phyloP scores from a whole-genome alignment of 202 grass and related monocot genomes.

The Miscanthus sacchariflorus region DNA sequence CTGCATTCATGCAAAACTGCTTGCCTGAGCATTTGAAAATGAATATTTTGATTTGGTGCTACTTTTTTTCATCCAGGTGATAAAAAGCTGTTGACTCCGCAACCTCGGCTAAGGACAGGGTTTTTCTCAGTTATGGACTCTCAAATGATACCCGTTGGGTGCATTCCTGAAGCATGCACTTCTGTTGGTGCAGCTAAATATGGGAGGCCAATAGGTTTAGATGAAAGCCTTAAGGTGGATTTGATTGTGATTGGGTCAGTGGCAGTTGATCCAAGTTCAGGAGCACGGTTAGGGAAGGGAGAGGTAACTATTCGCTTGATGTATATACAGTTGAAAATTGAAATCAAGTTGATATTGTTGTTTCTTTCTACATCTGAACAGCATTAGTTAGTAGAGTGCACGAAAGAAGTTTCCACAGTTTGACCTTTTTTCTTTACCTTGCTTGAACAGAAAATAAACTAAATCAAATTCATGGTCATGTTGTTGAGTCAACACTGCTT shows the following conservation, averaged over 20 bases:
- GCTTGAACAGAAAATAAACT: not conserved
- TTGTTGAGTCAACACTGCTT: constrained; percentile 8
- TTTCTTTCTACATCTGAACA: not conserved
- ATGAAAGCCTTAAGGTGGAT: constrained; percentile 86
- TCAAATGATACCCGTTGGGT: constrained; percentile 64
- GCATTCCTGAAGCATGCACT: constrained; percentile 87
- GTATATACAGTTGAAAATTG: constrained; percentile 13
- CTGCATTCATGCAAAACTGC: not conserved
- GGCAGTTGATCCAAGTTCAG: constrained; percentile 92
- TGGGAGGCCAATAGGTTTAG: constrained; percentile 76
- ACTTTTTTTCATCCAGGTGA: constrained; percentile 55
- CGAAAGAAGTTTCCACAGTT: no score
- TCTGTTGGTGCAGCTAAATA: constrained; percentile 94
- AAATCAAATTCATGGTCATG: not conserved
- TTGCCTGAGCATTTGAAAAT: not conserved
- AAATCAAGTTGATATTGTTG: not conserved
- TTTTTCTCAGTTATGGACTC: constrained; percentile 88
- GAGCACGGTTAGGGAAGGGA: constrained; percentile 91
- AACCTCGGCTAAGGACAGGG: constrained; percentile 87
- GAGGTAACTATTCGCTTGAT: constrained; percentile 64
- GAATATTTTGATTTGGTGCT: not conserved
- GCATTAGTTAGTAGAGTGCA: no score
- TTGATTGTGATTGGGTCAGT: constrained; percentile 94
- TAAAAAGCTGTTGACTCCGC: constrained; percentile 89
- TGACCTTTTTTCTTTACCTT: no score